Conservation (phyloP, 768 basidiomycete genomes). For the Lentinula guzmanii region DNA sequence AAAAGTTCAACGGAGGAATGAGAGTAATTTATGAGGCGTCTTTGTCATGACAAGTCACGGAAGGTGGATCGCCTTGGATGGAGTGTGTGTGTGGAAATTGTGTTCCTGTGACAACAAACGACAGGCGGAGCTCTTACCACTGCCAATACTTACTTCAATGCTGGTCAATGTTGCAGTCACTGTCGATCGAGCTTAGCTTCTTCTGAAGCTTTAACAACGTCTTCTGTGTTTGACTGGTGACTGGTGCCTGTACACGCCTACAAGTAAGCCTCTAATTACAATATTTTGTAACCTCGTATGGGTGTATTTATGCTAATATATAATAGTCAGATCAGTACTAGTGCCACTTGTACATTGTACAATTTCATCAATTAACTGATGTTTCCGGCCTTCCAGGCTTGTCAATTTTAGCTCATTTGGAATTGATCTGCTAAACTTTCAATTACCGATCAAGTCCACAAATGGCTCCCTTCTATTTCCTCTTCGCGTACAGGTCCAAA, state of each 20-base stretch:
- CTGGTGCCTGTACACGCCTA: background rate
- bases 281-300: background rate
- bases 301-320: background rate
- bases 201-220: background rate
- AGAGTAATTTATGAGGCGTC: too few relatives aligned
- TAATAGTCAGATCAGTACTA: background rate
- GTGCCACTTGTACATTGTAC: background rate
- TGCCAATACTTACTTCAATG: background rate
- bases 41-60: background rate
- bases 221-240: too few relatives aligned
- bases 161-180: background rate
- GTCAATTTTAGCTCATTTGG: background rate
- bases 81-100: background rate
- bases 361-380: background rate
- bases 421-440: background rate
- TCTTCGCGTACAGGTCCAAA: constrained; percentile 5
- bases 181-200: constrained; percentile 1
- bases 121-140: constrained; percentile 2
- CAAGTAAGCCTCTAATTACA: background rate
- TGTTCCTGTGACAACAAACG: background rate
- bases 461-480: constrained; percentile 7
- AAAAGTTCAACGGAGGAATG: too few relatives aligned
- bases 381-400: background rate
- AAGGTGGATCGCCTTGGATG: background rate
- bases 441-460: constrained; percentile 2